Evolutionary conservation across 805 yeast genomes (phyloP).

Genomic region (Metschnikowia borealis): DNA sequence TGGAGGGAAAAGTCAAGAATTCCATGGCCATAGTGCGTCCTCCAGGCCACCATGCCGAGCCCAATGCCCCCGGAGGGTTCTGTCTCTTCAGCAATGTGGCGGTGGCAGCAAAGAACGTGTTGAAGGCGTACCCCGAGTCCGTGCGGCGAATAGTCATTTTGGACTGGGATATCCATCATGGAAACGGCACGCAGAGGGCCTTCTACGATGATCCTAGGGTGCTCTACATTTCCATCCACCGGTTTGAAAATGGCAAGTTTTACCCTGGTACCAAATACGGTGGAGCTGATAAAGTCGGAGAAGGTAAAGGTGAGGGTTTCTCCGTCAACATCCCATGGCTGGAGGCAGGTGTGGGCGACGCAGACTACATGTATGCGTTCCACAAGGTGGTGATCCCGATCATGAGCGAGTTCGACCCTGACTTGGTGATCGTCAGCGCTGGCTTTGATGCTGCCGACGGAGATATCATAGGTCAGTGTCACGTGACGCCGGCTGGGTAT

Average conservation of each 20-base stretch:
- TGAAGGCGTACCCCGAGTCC: conserved; percentile 81
- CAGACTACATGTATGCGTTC: conserved; percentile 91
- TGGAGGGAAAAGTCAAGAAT: conserved; percentile 87
- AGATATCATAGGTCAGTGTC: conserved; percentile 94
- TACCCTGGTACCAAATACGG: conserved; percentile 94
- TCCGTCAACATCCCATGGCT: conserved; percentile 95
- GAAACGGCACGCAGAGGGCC: conserved; percentile 96
- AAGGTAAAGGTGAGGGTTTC: conserved; percentile 80
- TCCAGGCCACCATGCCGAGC: conserved; percentile 99
- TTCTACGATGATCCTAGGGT: conserved; percentile 88
- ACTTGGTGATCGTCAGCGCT: conserved; percentile 84
- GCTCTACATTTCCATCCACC: conserved; percentile 83
- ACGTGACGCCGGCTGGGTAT: conserved; percentile 91
- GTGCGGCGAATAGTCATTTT: conserved; percentile 77
- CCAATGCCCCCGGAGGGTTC: conserved; percentile 95
- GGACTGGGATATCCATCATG: conserved; percentile 99
- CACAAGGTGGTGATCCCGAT: conserved; percentile 82
- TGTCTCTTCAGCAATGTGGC: conserved; percentile 96
- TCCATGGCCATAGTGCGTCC: conserved; percentile 95
- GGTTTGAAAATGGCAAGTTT: conserved; percentile 87
- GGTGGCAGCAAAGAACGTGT: conserved; percentile 85
- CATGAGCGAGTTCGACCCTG: conserved; percentile 86
- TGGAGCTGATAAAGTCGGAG: conserved; percentile 76
- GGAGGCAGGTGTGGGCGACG: conserved; percentile 86
- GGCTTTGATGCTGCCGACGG: conserved; percentile 99